phyloP scores from a whole-genome alignment of 495 filamentous ascomycete genomes.

The Achaetomiella virescens region DNA sequence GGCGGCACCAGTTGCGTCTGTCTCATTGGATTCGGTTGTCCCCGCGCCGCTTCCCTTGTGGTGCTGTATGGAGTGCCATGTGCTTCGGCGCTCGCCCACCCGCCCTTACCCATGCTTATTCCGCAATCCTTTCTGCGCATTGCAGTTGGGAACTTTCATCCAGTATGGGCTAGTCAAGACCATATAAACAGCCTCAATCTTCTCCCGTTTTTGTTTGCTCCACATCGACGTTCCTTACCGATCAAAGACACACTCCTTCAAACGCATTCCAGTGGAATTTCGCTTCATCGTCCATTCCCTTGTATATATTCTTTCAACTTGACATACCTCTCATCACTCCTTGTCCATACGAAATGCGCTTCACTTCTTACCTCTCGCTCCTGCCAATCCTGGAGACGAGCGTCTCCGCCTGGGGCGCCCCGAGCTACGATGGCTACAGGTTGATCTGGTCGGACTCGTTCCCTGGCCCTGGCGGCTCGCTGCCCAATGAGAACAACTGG shows the following conservation, averaged over 20 bases:
- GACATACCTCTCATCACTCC: not conserved
- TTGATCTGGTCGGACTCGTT: slow-evolving; percentile 39
- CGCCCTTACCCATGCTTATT: not conserved
- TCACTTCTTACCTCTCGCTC: slow-evolving; percentile 6
- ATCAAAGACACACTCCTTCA: slow-evolving; percentile 1
- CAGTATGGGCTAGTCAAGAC: not conserved
- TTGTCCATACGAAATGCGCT: slow-evolving; percentile 14
- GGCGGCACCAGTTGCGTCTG: not conserved
- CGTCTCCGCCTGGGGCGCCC: slow-evolving; percentile 29
- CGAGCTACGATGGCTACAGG: slow-evolving; percentile 28
- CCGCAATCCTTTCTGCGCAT: not conserved
- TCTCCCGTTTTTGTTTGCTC: not conserved
- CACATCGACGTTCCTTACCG: not conserved
- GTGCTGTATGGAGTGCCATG: not conserved
- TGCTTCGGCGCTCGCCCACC: not conserved
- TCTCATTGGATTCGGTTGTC: not conserved
- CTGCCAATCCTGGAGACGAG: slow-evolving; percentile 11
- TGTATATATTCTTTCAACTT: not conserved
- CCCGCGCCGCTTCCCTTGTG: not conserved
- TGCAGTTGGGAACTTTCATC: not conserved
- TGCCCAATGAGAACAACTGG: slow-evolving; percentile 35
- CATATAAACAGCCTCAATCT: not conserved
- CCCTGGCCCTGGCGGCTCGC: slow-evolving; percentile 21
- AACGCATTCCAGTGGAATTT: not conserved
- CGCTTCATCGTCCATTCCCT: not conserved